Base-by-base conservation (phyloP, 768 basidiomycete genomes). In the Leccinum rimulosum region DNA sequence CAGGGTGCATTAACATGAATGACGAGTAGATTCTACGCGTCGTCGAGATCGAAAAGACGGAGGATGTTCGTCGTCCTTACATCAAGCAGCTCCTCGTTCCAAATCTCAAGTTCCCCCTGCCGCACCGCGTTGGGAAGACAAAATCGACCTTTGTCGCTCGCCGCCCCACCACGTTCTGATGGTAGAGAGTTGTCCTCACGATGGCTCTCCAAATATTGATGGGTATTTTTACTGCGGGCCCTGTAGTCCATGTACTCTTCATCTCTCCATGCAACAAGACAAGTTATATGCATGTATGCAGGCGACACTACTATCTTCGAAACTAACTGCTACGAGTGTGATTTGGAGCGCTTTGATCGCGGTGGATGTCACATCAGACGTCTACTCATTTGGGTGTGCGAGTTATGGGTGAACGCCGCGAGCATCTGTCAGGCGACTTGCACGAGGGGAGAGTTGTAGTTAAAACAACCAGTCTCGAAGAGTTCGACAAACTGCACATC, bases 31-130 rank as follows among this genome's bases (percentile, higher is more conserved):
- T 99, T 75, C 89, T 99, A 76, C 93, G 96, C 66, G 95, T 98
- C 52, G 89, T 95, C 52, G 96, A 98, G 84, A 85, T 98, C 69
- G 87, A 89, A 79, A 97, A 97, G 83, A 76, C 84, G 43, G 90
- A 85, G 28, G 95, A 98, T 71, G 76, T 98, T 64, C 92, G 95
- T 77, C 89, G 97, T 68, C 91, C 97, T 17, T 96, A 98, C 84
- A 98, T 98, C 84, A 95, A 89, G 80, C 97, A 99, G 77, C 86
- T 98, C 68, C 80, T 98, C 68, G 80, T 79, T 56, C 95, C 95
- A 60, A 79, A 82, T 61, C 91, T 98, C 83, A 95, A 88, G 77
- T 99, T 98, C 94, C 96, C 96, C 62, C 88, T 98, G 52, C 94
- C 96, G 61, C 91, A 92, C 76, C 90, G 97, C 56, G 84, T 95